Conservation (phyloP, 768 basidiomycete species). For the Agaricus blazei region DNA sequence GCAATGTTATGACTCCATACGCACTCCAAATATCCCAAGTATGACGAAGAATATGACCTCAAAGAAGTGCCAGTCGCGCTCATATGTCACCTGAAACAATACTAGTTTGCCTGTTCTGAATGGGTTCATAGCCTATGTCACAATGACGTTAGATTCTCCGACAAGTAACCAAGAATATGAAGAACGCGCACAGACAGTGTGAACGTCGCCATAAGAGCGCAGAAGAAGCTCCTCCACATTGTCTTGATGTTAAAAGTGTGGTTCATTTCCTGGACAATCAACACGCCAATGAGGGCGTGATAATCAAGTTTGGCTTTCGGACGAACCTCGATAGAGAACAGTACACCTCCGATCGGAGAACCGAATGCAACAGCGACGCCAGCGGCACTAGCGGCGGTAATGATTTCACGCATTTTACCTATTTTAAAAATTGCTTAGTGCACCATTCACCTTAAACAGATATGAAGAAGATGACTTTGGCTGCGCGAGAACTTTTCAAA, state of each 20-base stretch:
- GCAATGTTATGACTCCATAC: slow-evolving; percentile 16
- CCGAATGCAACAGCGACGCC: slow-evolving; percentile 99
- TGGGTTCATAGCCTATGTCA: slow-evolving; percentile 87
- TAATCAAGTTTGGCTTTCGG: background rate
- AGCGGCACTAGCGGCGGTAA: slow-evolving; percentile 94
- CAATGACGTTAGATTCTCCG: background rate
- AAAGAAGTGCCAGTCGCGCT: slow-evolving; percentile 98
- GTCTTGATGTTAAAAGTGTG: slow-evolving; percentile 95
- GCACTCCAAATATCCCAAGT: slow-evolving; percentile 91
- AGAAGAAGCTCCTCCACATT: slow-evolving; percentile 98
- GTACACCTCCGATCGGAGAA: slow-evolving; percentile 93
- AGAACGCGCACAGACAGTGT: slow-evolving; percentile 76
- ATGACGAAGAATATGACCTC: slow-evolving; percentile 96
- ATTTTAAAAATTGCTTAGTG: slow-evolving; percentile 12
- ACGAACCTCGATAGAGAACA: slow-evolving; percentile 92
- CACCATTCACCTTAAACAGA: slow-evolving; percentile 2
- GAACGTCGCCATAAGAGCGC: slow-evolving; percentile 94
- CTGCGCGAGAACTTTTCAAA: slow-evolving; percentile 83
- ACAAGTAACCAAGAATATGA: background rate
- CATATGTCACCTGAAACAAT: slow-evolving; percentile 96
- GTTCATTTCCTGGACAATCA: slow-evolving; percentile 83
- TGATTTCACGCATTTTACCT: slow-evolving; percentile 85
- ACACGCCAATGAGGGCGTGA: background rate
- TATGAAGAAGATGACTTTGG: slow-evolving; percentile 52
- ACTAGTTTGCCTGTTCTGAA: slow-evolving; percentile 98